Base-by-base conservation (phyloP, 2,329 filamentous ascomycete genomes). In the Didymella lethalis region DNA sequence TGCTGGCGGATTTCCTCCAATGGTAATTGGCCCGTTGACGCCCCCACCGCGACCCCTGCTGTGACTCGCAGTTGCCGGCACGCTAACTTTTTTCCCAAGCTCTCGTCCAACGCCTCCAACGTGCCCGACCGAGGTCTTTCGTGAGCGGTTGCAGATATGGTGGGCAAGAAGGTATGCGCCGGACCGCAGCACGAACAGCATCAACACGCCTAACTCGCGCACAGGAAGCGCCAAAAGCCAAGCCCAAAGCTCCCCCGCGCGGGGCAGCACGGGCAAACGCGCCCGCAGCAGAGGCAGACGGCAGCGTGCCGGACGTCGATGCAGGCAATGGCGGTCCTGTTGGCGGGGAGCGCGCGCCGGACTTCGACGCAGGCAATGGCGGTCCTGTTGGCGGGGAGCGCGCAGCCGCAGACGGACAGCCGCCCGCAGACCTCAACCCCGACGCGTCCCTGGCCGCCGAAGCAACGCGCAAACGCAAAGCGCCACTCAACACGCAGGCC, bases 231-330 rank as follows among this genome's bases (percentile, higher is more conserved):
- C 60, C 66, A 49, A 71, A 65, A 36, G 61, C 63, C 26, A 72
- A 68, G 45, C 65, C 72, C 25, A 70, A 63, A 64, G 65, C 69
- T 65, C 64, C 71, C 67, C 70, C 71, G 66, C 72, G 71, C 69
- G 70, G 70, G 71, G 70, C 63, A 62, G 58, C 62, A 50, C 68
- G 59, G 56, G 59, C 68, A 55, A 68, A 69, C 60, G 68, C 59
- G 57, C 54, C 64, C 46, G 54, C 63, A 43, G 56, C 61, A 29
- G 63, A 62, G 36, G 56, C 61, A 29, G 63, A 62, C 36, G 45
- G 53, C 45, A 54, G 53, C 34, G 59, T 59, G 36, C 54, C 48
- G 29, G 59, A 66, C 10, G 64, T 41, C 10, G 55, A 60, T 43
- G 55, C 16, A 7, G 26, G 40, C 41, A 48, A 48, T 18, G 50